These are phyloP conservation scores for Amaranthus cruentus DNA, from an alignment of 148 eudicot genomes.

Conservation along the genomic window DNA sequence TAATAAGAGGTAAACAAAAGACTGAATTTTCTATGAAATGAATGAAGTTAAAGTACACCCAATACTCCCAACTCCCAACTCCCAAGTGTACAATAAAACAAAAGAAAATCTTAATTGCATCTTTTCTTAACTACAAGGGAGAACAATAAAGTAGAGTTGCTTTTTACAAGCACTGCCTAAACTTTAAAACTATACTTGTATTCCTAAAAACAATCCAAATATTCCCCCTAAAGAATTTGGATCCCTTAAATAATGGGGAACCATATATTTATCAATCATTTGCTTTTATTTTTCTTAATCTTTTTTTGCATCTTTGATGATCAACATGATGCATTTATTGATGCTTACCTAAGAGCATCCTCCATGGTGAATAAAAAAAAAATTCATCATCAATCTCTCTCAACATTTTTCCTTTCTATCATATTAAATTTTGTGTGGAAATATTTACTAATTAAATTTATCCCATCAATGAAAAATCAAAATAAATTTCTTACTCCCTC, in stretches of 20 bases:
- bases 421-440: no score
- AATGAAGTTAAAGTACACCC: no score
- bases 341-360: constrained; percentile 10
- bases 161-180: constrained; percentile 25
- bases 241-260: constrained; percentile 31
- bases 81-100: constrained; percentile 20
- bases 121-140: not conserved
- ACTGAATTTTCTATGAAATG: no score
- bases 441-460: no score
- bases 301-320: constrained; percentile 6
- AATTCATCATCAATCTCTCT: no score
- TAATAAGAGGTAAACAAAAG: no score
- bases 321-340: not conserved
- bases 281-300: constrained; percentile 34
- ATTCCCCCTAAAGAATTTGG: constrained; percentile 30
- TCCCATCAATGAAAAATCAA: no score
- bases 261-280: constrained; percentile 27
- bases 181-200: not conserved
- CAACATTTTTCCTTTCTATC: no score
- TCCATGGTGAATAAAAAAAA: no score
- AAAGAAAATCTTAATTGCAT: constrained; percentile 27
- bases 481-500: no score
- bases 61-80: no score
- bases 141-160: constrained; percentile 29
- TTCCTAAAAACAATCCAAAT: constrained; percentile 16